Conservation (phyloP, 2,329 filamentous ascomycete species). For the Fusarium burgessii region DNA sequence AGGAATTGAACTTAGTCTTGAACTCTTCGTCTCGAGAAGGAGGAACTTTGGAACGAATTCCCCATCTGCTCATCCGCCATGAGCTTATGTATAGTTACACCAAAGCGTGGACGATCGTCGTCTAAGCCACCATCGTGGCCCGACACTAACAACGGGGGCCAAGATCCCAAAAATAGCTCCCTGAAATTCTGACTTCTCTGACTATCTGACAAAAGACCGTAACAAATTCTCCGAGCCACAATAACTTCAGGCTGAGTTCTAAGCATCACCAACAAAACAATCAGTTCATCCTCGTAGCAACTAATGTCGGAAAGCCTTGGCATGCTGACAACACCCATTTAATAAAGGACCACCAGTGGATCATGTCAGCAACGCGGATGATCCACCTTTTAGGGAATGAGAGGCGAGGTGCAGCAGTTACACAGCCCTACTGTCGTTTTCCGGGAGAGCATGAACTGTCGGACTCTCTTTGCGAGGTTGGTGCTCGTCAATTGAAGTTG, state of each 20-base stretch:
- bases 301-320: neutral
- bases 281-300: neutral
- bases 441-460: neutral
- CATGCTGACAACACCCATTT: neutral
- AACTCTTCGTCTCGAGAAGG: too few relatives aligned
- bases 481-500: neutral
- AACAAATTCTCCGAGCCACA: neutral
- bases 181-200: neutral
- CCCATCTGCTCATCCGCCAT: neutral
- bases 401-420: conserved; percentile 31
- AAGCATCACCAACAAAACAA: neutral
- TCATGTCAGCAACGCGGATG: conserved; percentile 20
- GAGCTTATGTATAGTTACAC: neutral
- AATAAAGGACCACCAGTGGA: conserved; percentile 13
- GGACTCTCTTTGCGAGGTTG: neutral
- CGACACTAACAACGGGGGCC: neutral
- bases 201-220: neutral
- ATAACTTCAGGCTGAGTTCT: neutral
- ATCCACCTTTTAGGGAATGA: conserved; percentile 21
- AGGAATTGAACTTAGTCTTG: fast-evolving
- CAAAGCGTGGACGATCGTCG: conserved; percentile 1
- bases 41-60: neutral
- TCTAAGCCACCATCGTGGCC: conserved; percentile 15
- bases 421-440: conserved; percentile 8
- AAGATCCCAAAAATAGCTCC: neutral